Conservation (phyloP, 176 grass and related monocot species). For the Tillandsia fasciculata region DNA sequence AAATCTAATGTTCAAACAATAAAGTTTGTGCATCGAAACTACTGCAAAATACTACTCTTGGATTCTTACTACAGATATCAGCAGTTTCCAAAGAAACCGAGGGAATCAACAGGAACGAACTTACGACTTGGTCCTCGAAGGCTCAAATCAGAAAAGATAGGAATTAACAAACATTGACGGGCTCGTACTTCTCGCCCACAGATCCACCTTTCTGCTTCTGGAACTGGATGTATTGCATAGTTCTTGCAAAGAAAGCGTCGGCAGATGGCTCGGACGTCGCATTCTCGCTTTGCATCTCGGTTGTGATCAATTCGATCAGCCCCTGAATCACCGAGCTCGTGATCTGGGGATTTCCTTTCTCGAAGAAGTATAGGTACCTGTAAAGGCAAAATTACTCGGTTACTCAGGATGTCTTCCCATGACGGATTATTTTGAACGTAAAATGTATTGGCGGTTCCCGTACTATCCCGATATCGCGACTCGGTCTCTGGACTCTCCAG, state of each 20-base stretch:
- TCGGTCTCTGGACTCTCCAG: no score
- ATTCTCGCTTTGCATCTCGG: conserved; percentile 76
- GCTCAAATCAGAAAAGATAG: conserved; percentile 4
- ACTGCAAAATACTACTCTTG: no score
- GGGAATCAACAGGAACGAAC: no score
- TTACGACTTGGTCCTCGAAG: neutral
- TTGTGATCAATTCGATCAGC: conserved; percentile 87
- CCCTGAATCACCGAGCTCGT: conserved; percentile 78
- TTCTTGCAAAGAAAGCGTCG: conserved; percentile 89
- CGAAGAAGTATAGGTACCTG: conserved; percentile 97
- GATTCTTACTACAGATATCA: no score
- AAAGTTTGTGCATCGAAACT: no score
- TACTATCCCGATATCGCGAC: no score
- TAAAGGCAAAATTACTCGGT: conserved; percentile 2
- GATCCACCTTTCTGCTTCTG: conserved; percentile 92
- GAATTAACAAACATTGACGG: conserved; percentile 60
- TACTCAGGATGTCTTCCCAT: neutral
- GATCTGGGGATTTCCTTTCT: conserved; percentile 95
- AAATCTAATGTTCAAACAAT: no score
- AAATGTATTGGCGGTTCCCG: no score
- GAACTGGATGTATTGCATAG: conserved; percentile 79
- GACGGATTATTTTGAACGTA: neutral
- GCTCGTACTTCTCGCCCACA: conserved; percentile 78
- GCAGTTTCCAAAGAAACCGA: no score
- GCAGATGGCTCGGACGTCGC: conserved; percentile 42